Evolutionary conservation across 2,329 filamentous ascomycete species (phyloP), one percentile per base, ranked within the genome.

Genomic region (Curvularia eragrostidis): DNA sequence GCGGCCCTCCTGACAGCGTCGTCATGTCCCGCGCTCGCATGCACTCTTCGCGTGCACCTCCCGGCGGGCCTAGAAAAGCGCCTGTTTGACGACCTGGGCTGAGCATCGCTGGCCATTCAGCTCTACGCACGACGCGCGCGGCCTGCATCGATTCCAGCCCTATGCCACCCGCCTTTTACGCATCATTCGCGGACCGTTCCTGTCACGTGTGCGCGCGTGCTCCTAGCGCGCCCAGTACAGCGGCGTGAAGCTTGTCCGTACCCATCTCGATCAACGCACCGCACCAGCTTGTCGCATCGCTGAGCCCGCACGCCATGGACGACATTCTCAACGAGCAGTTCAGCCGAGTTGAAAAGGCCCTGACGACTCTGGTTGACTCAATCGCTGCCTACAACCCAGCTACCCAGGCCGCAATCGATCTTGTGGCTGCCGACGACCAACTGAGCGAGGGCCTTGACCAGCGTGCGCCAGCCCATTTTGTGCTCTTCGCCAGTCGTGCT

Each of bases 321-420:
- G 68, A 72, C 48, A 59, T 78, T 28, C 75, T 83, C 30, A 75
- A 78, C 28, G 64, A 71, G 13, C 79, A 77, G 59, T 82, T 81
- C 59, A 73, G 79, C 63, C 77, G 80, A 58, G 71, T 83, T 42
- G 80, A 83, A 56, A 72, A 74, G 51, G 79, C 79, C 5, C 80
- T 96, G 19, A 83, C 85, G 12, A 86, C 81, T 26, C 81, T 96
- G 32, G 88, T 93, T 66, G 90, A 93, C 73, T 93, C 91, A 0
- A 89, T 96, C 61, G 84, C 90, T 5, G 90, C 91, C 63, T 94
- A 93, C 78, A 91, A 93, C 69, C 91, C 91, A 0, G 91, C 89
- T 6, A 80, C 85, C 4, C 77, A 82, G 34, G 85, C 88, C 24
- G 90, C 89, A 5, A 80, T 85, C 55, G 89, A 93, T 62, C 85